Evolutionary conservation across 768 basidiomycete species (phyloP), one percentile per base, ranked within the genome.

Genomic region (Russula ochroleuca): DNA sequence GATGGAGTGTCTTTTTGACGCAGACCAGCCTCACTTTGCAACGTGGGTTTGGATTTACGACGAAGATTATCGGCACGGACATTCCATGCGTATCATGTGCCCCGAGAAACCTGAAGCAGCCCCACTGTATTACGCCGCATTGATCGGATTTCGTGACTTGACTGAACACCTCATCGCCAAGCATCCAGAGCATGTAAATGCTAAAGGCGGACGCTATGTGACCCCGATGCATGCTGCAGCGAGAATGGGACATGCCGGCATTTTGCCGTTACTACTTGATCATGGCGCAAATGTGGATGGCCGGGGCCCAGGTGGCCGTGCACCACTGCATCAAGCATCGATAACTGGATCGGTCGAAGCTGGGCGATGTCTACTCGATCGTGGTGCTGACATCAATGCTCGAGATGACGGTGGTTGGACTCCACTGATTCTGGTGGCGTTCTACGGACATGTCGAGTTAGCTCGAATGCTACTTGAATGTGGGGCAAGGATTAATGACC

Each of bases 291-390:
- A 47, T 21, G 4, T 47, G 11, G 11, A 47, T 21, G 45, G 4
- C n/a, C 21, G 10, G 11, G 1, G 0, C n/a, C 5, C 0, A 9
- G 0, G 0, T 13, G 45, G 5, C 21, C 0, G 5, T 1, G 11
- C 21, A 5, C 45, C 45, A 47, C 45, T 47, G 5, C n/a, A 11
- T 13, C 3, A 2, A 45, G 21, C 45, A 47, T 47, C 45, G 9
- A 0, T 11, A n/a, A 4, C 4, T 1, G n/a, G 3, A 47, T 11
- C 9, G 21, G 10, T 47, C 21, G 45, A 47, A 11, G 45, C 21
- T 47, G 45, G 21, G 21, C 45, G 10, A 1, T 0, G 11, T 21
- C 11, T 47, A 11, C 45, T 47, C 45, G 11, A 47, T 21, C 45
- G n/a, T 21, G 45, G 45, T 10, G 45, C 45, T 13, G 21, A 47